Evolutionary conservation across 1,284 basidiomycete genomes (phyloP).

Genomic region (Naganishia cerealis): DNA sequence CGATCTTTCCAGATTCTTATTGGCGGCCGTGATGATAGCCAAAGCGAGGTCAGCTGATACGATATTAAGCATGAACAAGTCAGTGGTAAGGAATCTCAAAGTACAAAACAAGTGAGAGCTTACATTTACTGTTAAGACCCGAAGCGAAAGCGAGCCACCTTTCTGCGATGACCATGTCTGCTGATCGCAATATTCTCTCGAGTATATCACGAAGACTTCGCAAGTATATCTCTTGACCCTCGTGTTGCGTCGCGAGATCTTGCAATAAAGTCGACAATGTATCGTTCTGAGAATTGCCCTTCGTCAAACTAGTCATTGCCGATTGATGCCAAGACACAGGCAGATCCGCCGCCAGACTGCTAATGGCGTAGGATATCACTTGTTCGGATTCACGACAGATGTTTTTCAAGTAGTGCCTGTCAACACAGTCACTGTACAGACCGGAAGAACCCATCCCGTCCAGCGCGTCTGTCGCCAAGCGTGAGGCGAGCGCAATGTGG

Average conservation of each 20-base stretch:
- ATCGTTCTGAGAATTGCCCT: slow-evolving; percentile 36
- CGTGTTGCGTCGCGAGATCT: slow-evolving; percentile 53
- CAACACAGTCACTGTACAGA: slow-evolving; percentile 57
- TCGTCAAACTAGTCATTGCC: slow-evolving; percentile 54
- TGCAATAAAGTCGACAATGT: slow-evolving; percentile 44
- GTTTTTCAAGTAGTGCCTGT: slow-evolving; percentile 55
- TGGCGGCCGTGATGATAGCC: slow-evolving; percentile 66
- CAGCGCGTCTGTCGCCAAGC: slow-evolving; percentile 56
- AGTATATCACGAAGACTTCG: slow-evolving; percentile 65
- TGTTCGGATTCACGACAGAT: slow-evolving; percentile 63
- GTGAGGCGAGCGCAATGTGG: slow-evolving; percentile 44
- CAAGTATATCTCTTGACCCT: slow-evolving; percentile 55
- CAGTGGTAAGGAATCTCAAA: neutral
- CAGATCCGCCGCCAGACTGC: slow-evolving; percentile 57
- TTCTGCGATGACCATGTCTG: slow-evolving; percentile 67
- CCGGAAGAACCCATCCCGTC: slow-evolving; percentile 59
- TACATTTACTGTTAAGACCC: slow-evolving; percentile 64
- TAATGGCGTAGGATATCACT: slow-evolving; percentile 68
- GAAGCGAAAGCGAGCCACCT: slow-evolving; percentile 71
- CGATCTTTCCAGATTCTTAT: slow-evolving; percentile 66
- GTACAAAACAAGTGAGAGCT: slow-evolving; percentile 34
- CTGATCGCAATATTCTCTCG: slow-evolving; percentile 60
- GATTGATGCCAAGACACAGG: slow-evolving; percentile 58
- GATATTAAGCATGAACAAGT: neutral
- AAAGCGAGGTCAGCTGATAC: slow-evolving; percentile 66